These are phyloP conservation scores for Chytridium lagenaria DNA, from an alignment of 371 early-diverging fungal species.

Conservation along the genomic window DNA sequence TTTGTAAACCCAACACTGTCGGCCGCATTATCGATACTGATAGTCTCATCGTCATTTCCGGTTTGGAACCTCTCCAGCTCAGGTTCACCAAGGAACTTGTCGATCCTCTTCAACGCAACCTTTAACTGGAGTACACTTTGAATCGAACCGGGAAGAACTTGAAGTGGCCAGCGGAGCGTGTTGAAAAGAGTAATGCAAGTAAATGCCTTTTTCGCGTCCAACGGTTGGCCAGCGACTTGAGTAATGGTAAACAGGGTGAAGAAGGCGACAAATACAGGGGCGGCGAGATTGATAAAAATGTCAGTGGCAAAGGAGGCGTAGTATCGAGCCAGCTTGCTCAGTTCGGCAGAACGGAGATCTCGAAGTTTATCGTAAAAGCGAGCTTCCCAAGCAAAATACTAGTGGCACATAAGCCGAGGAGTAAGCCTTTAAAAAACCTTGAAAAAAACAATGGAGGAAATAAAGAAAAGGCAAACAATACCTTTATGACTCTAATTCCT, in stretches of 20 bases:
- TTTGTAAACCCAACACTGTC: neutral
- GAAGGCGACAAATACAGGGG: conserved; percentile 41
- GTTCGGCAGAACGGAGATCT: conserved; percentile 42
- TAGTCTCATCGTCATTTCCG: neutral
- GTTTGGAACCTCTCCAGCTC: conserved; percentile 21
- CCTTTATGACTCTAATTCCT: conserved; percentile 51
- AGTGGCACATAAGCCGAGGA: neutral
- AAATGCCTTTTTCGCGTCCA: conserved; percentile 53
- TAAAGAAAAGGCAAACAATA: conserved; percentile 5
- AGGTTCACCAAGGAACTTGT: conserved; percentile 36
- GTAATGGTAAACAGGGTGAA: conserved; percentile 41
- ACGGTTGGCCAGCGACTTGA: conserved; percentile 23
- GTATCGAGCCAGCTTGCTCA: conserved; percentile 9
- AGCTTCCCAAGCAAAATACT: conserved; percentile 58
- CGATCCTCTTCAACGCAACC: conserved; percentile 48
- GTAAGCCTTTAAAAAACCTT: neutral
- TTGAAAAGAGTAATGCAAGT: conserved; percentile 69
- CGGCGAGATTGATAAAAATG: conserved; percentile 25
- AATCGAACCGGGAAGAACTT: conserved; percentile 59
- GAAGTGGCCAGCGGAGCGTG: conserved; percentile 63
- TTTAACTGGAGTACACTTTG: conserved; percentile 37
- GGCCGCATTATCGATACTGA: neutral
- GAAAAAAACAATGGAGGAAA: neutral
- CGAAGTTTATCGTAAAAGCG: conserved; percentile 49
- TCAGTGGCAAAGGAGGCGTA: neutral